Percentiles rank a stretch among this genome's conserved stretches.
These are phyloP conservation scores for Diddensiella caesifluorescens DNA, from an alignment of 805 yeast species.

Conservation along the genomic window DNA sequence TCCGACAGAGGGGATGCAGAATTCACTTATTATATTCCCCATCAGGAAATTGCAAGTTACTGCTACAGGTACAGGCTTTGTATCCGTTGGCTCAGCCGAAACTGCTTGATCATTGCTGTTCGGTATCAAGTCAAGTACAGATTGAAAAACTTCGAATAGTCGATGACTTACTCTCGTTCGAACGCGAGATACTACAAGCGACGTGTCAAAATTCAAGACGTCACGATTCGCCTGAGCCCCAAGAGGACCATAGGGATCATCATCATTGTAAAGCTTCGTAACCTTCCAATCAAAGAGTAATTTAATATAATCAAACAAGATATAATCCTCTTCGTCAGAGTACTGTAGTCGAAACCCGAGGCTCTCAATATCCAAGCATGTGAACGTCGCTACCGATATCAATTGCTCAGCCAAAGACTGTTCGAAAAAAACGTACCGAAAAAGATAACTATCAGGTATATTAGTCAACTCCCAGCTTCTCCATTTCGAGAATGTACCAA, in stretches of 20 bases:
- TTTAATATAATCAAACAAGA: constrained; percentile 31
- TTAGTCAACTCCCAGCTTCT: constrained; percentile 85
- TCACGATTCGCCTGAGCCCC: constrained; percentile 8
- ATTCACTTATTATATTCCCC: not conserved
- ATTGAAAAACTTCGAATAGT: constrained; percentile 16
- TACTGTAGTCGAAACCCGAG: constrained; percentile 28
- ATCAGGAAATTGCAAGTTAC: constrained; percentile 1
- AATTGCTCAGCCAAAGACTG: constrained; percentile 16
- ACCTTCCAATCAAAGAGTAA: constrained; percentile 19
- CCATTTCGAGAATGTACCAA: constrained; percentile 67
- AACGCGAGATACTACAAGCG: constrained; percentile 19
- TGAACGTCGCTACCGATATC: constrained; percentile 9
- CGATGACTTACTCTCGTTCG: constrained; percentile 24
- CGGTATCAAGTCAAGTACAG: not conserved
- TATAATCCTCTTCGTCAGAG: constrained; percentile 30
- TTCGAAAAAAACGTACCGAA: constrained; percentile 44
- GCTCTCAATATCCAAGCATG: constrained; percentile 29
- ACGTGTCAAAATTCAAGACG: constrained; percentile 16
- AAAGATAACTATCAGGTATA: constrained; percentile 51
- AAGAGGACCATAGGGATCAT: not conserved
- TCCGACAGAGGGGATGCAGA: not conserved
- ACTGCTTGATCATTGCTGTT: too few species aligned
- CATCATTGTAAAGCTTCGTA: constrained; percentile 11
- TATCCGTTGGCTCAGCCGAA: too few species aligned
- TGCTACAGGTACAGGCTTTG: not conserved